phyloP scores from a whole-genome alignment of 345 rosid genomes.

The Clausena lansium region DNA sequence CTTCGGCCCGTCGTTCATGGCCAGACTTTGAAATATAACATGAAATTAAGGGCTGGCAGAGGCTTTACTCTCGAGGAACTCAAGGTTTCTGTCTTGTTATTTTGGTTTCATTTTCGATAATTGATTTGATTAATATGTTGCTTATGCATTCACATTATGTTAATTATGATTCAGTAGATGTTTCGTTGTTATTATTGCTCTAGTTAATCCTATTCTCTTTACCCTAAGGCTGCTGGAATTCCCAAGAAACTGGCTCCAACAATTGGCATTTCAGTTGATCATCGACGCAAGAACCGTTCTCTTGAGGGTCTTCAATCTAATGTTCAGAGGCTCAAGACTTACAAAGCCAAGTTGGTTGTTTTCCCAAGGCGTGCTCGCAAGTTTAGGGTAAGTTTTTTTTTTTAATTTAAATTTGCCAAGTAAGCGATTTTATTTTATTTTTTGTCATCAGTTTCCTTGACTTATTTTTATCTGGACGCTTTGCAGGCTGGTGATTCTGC shows the following conservation, averaged over 20 bases:
- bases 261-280: constrained; percentile 76
- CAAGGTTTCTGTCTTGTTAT: too few species aligned
- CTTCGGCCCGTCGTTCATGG: constrained; percentile 82
- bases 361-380: constrained; percentile 72
- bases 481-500: constrained; percentile 84
- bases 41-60: too few species aligned
- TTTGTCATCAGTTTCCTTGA: background rate
- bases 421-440: background rate
- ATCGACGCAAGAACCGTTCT: constrained; percentile 75
- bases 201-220: background rate
- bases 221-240: constrained; percentile 66
- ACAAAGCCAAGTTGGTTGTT: constrained; percentile 80
- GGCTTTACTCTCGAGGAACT: too few species aligned
- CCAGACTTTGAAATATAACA: too few species aligned
- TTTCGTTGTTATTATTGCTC: background rate
- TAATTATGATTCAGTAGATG: too few species aligned
- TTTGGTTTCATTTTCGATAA: too few species aligned
- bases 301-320: constrained; percentile 80
- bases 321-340: constrained; percentile 86
- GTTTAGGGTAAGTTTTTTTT: constrained; percentile 50
- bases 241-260: constrained; percentile 87
- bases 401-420: background rate
- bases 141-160: too few species aligned
- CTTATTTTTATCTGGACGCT: background rate
- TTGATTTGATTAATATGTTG: too few species aligned